A percentile compares a stretch with the other conserved stretches of the same genome.
Conservation (phyloP, 805 yeast species). For the Pichia nanzhaoensis region DNA sequence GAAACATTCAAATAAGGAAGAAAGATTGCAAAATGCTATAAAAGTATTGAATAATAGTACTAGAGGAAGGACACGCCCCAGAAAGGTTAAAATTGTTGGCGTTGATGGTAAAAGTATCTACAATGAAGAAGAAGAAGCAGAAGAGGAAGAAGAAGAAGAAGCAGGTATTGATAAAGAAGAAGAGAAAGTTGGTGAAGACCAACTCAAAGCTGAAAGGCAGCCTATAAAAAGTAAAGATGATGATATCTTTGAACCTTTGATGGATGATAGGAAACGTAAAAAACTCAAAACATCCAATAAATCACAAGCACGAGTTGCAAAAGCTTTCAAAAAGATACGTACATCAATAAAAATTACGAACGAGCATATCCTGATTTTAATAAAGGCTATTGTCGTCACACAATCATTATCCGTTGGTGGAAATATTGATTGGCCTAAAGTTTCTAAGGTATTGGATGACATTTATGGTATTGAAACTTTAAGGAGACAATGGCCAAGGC, state of each 20-base stretch:
- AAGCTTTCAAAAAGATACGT: conserved; percentile 20
- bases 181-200: conserved; percentile 3
- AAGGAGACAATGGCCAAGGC: conserved; percentile 63
- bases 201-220: conserved; percentile 3
- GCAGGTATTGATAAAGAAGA: not conserved
- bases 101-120: not conserved
- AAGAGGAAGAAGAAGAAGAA: not conserved
- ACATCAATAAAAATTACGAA: conserved; percentile 20
- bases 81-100: not conserved
- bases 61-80: not conserved
- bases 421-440: conserved; percentile 57
- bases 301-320: conserved; percentile 14
- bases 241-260: conserved; percentile 24
- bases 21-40: conserved; percentile 10
- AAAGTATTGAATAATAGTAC: not conserved
- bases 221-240: conserved; percentile 7
- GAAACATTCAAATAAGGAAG: conserved; percentile 12
- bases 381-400: conserved; percentile 60
- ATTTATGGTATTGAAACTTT: conserved; percentile 37
- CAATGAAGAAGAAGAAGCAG: not conserved
- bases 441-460: conserved; percentile 43
- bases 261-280: conserved; percentile 28
- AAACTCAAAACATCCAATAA: conserved; percentile 15
- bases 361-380: conserved; percentile 47
- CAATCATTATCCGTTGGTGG: conserved; percentile 50